These are phyloP conservation scores for Eudorina sp. DNA, from an alignment of 139 green algal species.

Conservation along the genomic window DNA sequence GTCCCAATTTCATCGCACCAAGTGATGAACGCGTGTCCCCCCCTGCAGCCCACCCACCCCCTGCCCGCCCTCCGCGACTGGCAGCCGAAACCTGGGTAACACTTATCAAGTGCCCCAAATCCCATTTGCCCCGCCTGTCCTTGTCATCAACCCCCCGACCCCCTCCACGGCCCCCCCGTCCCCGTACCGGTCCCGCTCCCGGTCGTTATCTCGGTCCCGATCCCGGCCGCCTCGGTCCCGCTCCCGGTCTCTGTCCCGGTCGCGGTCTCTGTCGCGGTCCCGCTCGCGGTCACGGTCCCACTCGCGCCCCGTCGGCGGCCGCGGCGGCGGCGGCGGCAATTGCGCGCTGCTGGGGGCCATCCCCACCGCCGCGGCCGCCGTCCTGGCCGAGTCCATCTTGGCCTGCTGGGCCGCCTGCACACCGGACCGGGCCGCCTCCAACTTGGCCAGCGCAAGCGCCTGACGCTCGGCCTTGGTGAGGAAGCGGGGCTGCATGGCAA, in stretches of 20 bases:
- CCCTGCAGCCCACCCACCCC: neutral
- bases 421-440: constrained; percentile 67
- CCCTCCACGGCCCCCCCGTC: neutral
- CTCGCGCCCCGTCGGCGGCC: neutral
- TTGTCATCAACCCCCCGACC: neutral
- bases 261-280: constrained; percentile 20
- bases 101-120: too few relatives aligned
- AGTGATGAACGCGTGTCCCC: too few relatives aligned
- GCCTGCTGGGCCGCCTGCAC: constrained; percentile 51
- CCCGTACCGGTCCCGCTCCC: constrained; percentile 17
- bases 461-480: constrained; percentile 91
- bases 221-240: constrained; percentile 36
- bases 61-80: neutral
- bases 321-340: constrained; percentile 5
- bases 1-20: too few relatives aligned
- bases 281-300: constrained; percentile 43
- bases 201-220: constrained; percentile 38
- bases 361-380: neutral
- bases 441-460: constrained; percentile 81
- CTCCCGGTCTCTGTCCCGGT: constrained; percentile 12
- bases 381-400: constrained; percentile 23
- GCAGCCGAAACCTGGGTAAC: too few relatives aligned
- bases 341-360: neutral
- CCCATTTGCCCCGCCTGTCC: too few relatives aligned
- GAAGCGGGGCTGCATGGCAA: constrained; percentile 83